These are phyloP conservation scores for Penicillium sp. DNA, from an alignment of 2,329 filamentous ascomycete species.

Conservation along the genomic window DNA sequence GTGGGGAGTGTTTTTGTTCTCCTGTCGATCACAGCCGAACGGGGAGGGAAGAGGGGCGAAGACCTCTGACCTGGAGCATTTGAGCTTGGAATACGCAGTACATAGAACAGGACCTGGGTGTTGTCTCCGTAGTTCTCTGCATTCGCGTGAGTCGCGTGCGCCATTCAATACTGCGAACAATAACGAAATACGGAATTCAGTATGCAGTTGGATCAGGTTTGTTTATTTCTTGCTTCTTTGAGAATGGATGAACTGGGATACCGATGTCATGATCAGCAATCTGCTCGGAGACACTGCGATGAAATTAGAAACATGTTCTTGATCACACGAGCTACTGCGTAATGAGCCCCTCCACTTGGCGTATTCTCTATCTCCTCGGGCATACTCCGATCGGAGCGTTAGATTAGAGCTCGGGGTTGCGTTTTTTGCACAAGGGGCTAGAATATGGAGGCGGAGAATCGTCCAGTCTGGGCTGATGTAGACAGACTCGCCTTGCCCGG, in stretches of 20 bases:
- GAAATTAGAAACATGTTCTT: background rate
- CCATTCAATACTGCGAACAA: too few species aligned
- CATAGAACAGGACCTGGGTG: too few species aligned
- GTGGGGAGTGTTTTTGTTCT: slow-evolving; percentile 15
- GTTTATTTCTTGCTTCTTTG: slow-evolving; percentile 3
- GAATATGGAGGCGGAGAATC: background rate
- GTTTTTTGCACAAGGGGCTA: background rate
- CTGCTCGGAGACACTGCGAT: background rate
- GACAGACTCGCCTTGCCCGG: background rate
- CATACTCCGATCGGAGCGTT: background rate
- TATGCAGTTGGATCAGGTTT: background rate
- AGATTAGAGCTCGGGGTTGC: background rate
- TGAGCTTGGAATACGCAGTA: too few species aligned
- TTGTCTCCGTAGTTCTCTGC: background rate
- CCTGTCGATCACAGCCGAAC: slow-evolving; percentile 22
- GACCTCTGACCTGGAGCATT: background rate
- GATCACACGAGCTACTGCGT: background rate
- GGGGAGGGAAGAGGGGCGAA: background rate
- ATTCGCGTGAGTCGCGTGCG: slow-evolving; percentile 2
- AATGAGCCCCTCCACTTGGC: background rate
- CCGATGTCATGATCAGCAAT: background rate
- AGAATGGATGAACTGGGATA: background rate
- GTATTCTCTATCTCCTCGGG: background rate
- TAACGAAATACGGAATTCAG: too few species aligned
- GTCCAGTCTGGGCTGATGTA: background rate